These are phyloP conservation scores for Metarhizium humberi DNA, from an alignment of 2,329 filamentous ascomycete genomes.

Conservation along the genomic window DNA sequence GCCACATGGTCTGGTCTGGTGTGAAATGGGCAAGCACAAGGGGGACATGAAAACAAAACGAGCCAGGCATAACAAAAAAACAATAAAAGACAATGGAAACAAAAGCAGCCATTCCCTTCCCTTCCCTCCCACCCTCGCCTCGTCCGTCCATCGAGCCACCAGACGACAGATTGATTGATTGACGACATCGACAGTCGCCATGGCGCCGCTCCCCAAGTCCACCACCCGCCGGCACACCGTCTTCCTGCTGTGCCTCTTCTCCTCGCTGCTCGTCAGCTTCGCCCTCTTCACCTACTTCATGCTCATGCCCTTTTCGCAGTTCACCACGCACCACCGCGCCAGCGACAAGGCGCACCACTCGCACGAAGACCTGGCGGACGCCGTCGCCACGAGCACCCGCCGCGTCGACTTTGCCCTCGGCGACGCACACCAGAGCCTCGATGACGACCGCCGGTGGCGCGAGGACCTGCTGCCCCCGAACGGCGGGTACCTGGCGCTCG, in stretches of 20 bases:
- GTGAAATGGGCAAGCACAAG: too few relatives aligned
- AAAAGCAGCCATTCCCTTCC: too few relatives aligned
- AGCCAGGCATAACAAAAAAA: too few relatives aligned
- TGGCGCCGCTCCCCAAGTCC: conserved; percentile 4
- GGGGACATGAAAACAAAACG: too few relatives aligned
- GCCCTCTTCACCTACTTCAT: conserved; percentile 6
- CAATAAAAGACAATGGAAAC: too few relatives aligned
- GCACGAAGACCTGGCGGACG: not conserved
- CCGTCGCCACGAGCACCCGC: not conserved
- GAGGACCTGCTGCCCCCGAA: not conserved
- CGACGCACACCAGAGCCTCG: not conserved
- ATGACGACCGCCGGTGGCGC: not conserved
- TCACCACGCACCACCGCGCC: not conserved
- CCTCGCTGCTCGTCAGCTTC: conserved; percentile 2
- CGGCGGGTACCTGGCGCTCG: not conserved
- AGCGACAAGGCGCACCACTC: not conserved
- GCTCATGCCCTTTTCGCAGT: conserved; percentile 6
- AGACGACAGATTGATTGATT: not conserved
- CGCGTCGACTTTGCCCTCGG: not conserved
- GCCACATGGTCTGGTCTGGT: too few relatives aligned
- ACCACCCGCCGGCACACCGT: conserved; percentile 1
- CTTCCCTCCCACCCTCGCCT: too few relatives aligned
- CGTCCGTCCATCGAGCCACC: not conserved
- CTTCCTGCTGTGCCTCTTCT: conserved; percentile 5
- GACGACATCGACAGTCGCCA: not conserved